phyloP scores from a whole-genome alignment of 2,329 filamentous ascomycete species.

The Beauveria pseudobassiana region DNA sequence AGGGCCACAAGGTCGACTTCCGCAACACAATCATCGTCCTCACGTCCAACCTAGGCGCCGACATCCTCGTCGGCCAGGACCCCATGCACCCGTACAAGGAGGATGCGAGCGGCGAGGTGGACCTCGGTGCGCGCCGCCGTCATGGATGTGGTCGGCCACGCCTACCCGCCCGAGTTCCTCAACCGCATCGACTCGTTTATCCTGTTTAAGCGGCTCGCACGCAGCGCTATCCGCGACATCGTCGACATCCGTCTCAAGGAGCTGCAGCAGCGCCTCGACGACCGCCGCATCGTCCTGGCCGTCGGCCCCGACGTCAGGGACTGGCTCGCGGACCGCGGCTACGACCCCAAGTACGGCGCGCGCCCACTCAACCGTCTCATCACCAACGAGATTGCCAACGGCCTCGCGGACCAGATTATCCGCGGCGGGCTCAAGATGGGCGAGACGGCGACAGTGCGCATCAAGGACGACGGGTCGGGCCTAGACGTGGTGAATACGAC shows the following conservation, averaged over 20 bases:
- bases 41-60: constrained; percentile 88
- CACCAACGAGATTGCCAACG: constrained; percentile 80
- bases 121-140: constrained; percentile 68
- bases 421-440: constrained; percentile 71
- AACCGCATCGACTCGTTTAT: constrained; percentile 98
- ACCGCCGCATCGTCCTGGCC: constrained; percentile 70
- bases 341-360: constrained; percentile 86
- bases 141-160: constrained; percentile 73
- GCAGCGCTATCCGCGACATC: constrained; percentile 75
- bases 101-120: constrained; percentile 59
- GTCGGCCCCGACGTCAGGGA: constrained; percentile 66
- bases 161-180: constrained; percentile 85
- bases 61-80: constrained; percentile 77
- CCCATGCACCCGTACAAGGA: constrained; percentile 56
- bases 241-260: constrained; percentile 87
- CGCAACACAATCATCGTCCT: constrained; percentile 93
- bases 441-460: constrained; percentile 61
- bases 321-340: constrained; percentile 85
- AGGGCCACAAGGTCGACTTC: constrained; percentile 96
- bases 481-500: constrained; percentile 39
- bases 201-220: constrained; percentile 81
- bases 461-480: constrained; percentile 55
- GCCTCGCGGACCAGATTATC: constrained; percentile 86
- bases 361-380: constrained; percentile 87
- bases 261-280: constrained; percentile 73